Base-by-base conservation (phyloP, 345 rosid genomes). In the Streptanthus diversifolius region DNA sequence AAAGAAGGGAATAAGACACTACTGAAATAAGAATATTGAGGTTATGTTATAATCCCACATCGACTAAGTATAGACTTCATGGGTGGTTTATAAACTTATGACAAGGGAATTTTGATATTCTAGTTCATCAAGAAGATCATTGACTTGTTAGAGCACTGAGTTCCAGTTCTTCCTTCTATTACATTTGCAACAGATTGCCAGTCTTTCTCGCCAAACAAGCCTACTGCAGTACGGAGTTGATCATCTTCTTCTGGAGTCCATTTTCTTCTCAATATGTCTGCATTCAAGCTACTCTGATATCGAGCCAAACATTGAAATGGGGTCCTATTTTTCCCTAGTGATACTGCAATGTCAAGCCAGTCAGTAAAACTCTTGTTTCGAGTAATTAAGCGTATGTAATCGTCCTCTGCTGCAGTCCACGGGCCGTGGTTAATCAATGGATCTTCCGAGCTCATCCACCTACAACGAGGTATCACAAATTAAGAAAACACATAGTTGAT, bases 121-220 rank as follows among this genome's bases (percentile, higher is more conserved):
- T 8, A 14, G 1, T 55, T 14, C 44, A 11, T 27, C 43, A 11
- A 80, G 41, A n/a, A 27, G 47, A 47, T 48, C 60, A 81, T 87
- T 81, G 49, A 86, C 96, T 92, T 81, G 43, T 92, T 87, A 73
- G 98, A 90, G 82, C 98, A 90, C 51, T 92, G 98, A 18, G 88
- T 32, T 56, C 98, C 96, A 43, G 91, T 84, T 55, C 95, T 82
- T 55, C 89, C 89, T 40, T 73, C 72, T 63, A 92, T 66, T 68
- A 71, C 27, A 29, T 86, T 83, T 55, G 98, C 98, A 56, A 90
- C 90, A 74, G 83, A 56, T 71, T 90, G 96, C 95, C 98, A 92
- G 81, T 90, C 70, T 45, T 80, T 61, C 80, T 85, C 87, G 48
- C 98, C 98, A 79, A 59, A 79, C 41, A 65, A 77, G 72, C 79